Evolutionary conservation across 805 yeast species (phyloP), one percentile per base, ranked within the genome.

Genomic region (Metschnikowia arizonensis): DNA sequence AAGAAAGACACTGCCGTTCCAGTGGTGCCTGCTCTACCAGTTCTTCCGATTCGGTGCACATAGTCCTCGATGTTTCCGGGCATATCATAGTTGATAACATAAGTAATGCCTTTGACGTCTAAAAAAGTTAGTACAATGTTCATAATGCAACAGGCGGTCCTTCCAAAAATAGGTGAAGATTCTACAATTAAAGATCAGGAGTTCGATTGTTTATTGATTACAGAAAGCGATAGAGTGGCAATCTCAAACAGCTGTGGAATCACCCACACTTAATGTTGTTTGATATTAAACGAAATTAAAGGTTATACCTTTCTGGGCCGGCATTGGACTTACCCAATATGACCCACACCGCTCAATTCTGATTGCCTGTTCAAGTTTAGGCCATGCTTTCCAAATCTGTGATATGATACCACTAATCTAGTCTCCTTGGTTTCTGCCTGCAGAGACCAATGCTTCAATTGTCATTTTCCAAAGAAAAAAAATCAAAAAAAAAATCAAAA

Each of bases 31-130:
- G 97, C 99, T 81, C 99, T 88, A 68, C 99, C 99, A 54, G 99
- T 90, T 81, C 97, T 90, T 70, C 99, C 99, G 64, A 91, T 93
- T 76, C 99, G 83, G 70, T 91, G 99, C 53, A 91, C 97, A 68
- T 91, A 91, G 74, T 93, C 98, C 77, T 93, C 99, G 64, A 90
- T 88, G 73, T 91, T 91, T 70, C 88, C 89, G 63, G 99, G 98
- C 90, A 91, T 91, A 69, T 91, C 98, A 63, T 79, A 88, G 82
- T 93, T 93, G 66, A 93, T 78, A 50, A 93, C 99, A 61, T 76
- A 82, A 59, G 90, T 85, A 66, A 93, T 88, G 68, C 97, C 99
- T 78, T 93, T 93, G 71, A 93, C 99, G 74, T 93, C 99, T 90
- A 68, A 60, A 68, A 60, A 44, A 11, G 72, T 67, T 66, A 66